Evolutionary conservation across 1,284 basidiomycete genomes (phyloP).

Genomic region (Coniophora puteana): DNA sequence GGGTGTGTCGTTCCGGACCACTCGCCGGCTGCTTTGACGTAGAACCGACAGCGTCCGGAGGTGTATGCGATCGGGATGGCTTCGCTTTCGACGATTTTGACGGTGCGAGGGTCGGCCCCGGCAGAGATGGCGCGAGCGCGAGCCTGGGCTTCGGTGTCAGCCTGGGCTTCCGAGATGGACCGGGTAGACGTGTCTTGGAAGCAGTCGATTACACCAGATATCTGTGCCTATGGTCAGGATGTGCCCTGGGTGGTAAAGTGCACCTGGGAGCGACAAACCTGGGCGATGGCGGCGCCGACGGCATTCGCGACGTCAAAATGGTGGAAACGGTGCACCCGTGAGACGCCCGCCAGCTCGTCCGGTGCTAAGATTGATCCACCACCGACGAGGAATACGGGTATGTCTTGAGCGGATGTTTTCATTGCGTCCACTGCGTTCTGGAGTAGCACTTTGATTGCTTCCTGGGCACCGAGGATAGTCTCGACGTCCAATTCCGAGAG

Average conservation of each 20-base stretch:
- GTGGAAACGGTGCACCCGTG: constrained; percentile 45
- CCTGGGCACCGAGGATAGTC: constrained; percentile 29
- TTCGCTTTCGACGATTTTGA: constrained; percentile 35
- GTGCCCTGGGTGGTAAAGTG: neutral
- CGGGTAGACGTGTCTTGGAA: constrained; percentile 39
- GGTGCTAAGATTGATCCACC: constrained; percentile 51
- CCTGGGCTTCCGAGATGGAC: constrained; percentile 39
- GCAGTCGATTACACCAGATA: constrained; percentile 35
- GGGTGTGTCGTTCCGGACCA: no score
- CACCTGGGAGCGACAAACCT: no score
- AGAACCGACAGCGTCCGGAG: constrained; percentile 36
- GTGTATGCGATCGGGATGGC: constrained; percentile 33
- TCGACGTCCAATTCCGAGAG: constrained; percentile 27
- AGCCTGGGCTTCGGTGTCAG: constrained; percentile 34
- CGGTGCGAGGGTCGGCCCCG: constrained; percentile 28
- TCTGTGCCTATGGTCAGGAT: constrained; percentile 17
- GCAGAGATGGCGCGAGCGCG: constrained; percentile 43
- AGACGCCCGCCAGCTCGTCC: constrained; percentile 44
- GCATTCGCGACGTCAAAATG: constrained; percentile 57
- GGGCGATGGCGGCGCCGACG: constrained; percentile 48
- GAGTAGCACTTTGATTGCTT: constrained; percentile 43
- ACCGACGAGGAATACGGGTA: constrained; percentile 49
- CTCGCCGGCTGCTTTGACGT: constrained; percentile 53
- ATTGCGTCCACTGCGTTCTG: constrained; percentile 47
- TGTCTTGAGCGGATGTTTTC: constrained; percentile 52